phyloP scores from a whole-genome alignment of 306 rosid species.

The Carpinus fangiana region DNA sequence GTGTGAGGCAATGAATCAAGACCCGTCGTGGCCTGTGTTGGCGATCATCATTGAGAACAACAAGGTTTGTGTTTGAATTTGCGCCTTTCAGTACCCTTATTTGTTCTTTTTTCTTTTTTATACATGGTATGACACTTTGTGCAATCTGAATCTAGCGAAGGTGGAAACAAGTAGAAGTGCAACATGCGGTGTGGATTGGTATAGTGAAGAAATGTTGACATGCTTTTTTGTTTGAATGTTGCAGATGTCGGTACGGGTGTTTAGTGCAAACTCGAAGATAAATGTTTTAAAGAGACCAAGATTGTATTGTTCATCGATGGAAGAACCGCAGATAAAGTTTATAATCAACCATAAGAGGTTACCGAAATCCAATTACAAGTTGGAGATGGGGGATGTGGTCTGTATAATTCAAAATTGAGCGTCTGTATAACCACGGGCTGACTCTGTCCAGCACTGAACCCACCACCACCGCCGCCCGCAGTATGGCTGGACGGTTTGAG shows the following conservation, averaged over 20 bases:
- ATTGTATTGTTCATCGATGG: too few species aligned
- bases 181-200: background rate
- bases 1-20: conserved; percentile 85
- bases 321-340: too few species aligned
- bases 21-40: conserved; percentile 74
- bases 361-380: conserved; percentile 65
- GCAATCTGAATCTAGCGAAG: background rate
- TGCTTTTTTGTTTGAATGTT: conserved; percentile 10
- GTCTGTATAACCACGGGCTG: conserved; percentile 79
- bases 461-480: conserved; percentile 45
- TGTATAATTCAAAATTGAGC: too few species aligned
- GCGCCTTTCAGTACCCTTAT: background rate
- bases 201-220: background rate
- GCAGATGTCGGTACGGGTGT: conserved; percentile 98
- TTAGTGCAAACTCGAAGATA: conserved; percentile 81
- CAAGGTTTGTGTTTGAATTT: conserved; percentile 56
- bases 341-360: too few species aligned
- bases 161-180: background rate
- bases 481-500: conserved; percentile 62
- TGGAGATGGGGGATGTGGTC: conserved; percentile 96
- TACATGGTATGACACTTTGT: background rate
- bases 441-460: conserved; percentile 49
- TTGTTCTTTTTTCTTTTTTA: background rate
- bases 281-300: too few species aligned
- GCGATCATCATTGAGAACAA: conserved; percentile 84